These are phyloP conservation scores for Rhodotorula sp. DNA, from an alignment of 1,284 basidiomycete species.

Conservation along the genomic window DNA sequence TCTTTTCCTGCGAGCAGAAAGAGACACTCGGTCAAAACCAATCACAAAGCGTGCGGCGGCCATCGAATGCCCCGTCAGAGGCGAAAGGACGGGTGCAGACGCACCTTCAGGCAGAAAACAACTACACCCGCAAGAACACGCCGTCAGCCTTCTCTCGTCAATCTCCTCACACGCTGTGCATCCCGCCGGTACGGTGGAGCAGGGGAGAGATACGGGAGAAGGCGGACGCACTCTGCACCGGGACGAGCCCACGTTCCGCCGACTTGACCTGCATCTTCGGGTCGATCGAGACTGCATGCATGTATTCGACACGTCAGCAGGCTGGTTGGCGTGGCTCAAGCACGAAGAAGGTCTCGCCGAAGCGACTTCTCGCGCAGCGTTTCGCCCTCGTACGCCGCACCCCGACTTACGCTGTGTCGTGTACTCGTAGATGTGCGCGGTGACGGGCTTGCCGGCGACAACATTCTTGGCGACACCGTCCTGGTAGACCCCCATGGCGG, in stretches of 20 bases:
- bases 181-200: too few relatives aligned
- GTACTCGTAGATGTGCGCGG: conserved; percentile 86
- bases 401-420: conserved; percentile 73
- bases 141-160: too few relatives aligned
- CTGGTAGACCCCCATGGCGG: conserved; percentile 82
- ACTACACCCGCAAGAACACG: not conserved
- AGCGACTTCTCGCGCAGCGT: too few relatives aligned
- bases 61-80: too few relatives aligned
- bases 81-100: conserved; percentile 47
- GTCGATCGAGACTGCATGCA: conserved; percentile 72
- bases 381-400: too few relatives aligned
- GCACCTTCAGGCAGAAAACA: conserved; percentile 71
- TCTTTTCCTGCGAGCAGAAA: not conserved
- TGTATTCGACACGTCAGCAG: too few relatives aligned
- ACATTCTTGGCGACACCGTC: conserved; percentile 91
- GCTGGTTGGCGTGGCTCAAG: too few relatives aligned
- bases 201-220: too few relatives aligned
- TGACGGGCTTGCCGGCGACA: conserved; percentile 80
- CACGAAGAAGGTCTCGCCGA: too few relatives aligned
- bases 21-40: not conserved
- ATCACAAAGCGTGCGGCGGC: not conserved
- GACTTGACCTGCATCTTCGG: conserved; percentile 77
- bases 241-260: conserved; percentile 74
- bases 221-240: conserved; percentile 77
- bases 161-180: too few relatives aligned